Evolutionary conservation across 805 yeast genomes (phyloP), one percentile per base, ranked within the genome.

Genomic region (Torulaspora quercuum): DNA sequence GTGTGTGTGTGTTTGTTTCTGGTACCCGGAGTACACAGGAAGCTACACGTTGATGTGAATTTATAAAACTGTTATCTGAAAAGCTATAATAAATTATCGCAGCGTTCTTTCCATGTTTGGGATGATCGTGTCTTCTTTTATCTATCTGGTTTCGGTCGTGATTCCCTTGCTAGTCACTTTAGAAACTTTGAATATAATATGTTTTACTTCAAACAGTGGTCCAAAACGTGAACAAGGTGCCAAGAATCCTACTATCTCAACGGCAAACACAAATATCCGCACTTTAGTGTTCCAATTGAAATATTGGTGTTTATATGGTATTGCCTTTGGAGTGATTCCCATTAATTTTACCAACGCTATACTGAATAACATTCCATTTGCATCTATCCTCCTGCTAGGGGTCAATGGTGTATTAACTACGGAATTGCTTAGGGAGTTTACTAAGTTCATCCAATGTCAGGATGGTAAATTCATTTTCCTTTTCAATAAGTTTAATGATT

Each of bases 131-230:
- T 34, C 34, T 23, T 37, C 45, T 7, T 19, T 39, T 11, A 24
- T 44, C 19, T 44, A 38, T 25, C 31, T 51, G 18, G 38, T 43
- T 8, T 42, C 53, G 4, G 49, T 50, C 8, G 30, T 50, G 10
- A 35, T 53, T 7, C 60, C 60, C 11, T 37, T 55, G 12, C 48
- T 41, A 29, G 33, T 55, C 9, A 53, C 57, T 1, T 19, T 53
- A 11, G 60, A 55, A 33, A 42, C 48, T 3, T 28, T 39, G 10
- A 36, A 31, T 16, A 34, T 42, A 20, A 34, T 42, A 5, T 13
- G 35, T 12, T 21, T 25, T 5, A 32, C 28, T 16, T 20, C 29
- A 6, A 18, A 9, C 7, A 14, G 17, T 6, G n/a, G 15, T 24
- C 22, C 24, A 14, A 10, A n/a, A 8, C n/a, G n/a, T n/a, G n/a